phyloP scores from a whole-genome alignment of 768 basidiomycete species.

The Hortiboletus campestris region DNA sequence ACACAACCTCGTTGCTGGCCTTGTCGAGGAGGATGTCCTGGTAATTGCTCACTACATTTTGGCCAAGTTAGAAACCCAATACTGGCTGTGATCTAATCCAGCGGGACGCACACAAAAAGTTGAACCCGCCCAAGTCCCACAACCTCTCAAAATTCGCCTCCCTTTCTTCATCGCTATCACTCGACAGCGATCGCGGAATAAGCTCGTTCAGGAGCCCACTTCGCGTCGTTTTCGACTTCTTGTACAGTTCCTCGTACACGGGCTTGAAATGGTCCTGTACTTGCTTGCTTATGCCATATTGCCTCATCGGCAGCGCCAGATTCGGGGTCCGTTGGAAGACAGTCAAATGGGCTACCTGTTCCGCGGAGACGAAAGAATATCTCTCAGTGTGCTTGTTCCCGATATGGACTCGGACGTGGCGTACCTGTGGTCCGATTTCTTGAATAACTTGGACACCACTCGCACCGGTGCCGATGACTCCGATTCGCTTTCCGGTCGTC shows the following conservation, averaged over 20 bases:
- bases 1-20: background rate
- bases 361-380: too few species aligned
- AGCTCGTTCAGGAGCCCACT: background rate
- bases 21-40: background rate
- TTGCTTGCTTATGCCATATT: background rate
- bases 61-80: background rate
- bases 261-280: slow-evolving; percentile 13
- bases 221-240: background rate
- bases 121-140: slow-evolving; percentile 10
- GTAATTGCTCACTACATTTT: slow-evolving; percentile 5
- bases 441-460: slow-evolving; percentile 14
- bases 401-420: background rate
- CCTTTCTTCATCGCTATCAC: slow-evolving; percentile 8
- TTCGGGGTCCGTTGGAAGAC: slow-evolving; percentile 19
- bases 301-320: slow-evolving; percentile 10
- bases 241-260: slow-evolving; percentile 6
- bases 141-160: slow-evolving; percentile 8
- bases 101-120: slow-evolving; percentile 1
- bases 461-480: slow-evolving; percentile 12
- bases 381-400: background rate
- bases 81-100: too few species aligned
- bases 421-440: slow-evolving; percentile 13
- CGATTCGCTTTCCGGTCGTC: slow-evolving; percentile 9
- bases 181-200: background rate
- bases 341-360: slow-evolving; percentile 10